phyloP scores from a whole-genome alignment of 805 yeast genomes.

The Kurtzmaniella cleridarum region DNA sequence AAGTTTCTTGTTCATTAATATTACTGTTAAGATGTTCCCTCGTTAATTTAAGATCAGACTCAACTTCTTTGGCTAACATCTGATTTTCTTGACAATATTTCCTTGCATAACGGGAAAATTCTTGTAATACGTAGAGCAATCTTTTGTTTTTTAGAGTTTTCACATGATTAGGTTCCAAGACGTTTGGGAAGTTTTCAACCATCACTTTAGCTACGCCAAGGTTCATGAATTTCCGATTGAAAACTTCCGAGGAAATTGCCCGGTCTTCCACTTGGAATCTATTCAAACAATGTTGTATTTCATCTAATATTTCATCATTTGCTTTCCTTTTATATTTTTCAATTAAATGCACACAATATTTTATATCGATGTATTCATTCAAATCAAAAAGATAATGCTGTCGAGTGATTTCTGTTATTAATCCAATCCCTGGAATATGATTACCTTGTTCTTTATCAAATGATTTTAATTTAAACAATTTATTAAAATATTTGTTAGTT shows the following conservation, averaged over 20 bases:
- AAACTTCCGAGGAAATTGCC: conserved; percentile 6
- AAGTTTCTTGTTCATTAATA: neutral
- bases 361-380: conserved; percentile 11
- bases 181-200: conserved; percentile 1
- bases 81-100: neutral
- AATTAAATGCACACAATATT: conserved; percentile 10
- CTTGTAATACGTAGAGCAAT: conserved; percentile 1
- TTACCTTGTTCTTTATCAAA: conserved; percentile 8
- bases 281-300: conserved; percentile 3
- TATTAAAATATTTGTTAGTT: conserved; percentile 23
- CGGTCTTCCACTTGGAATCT: conserved; percentile 4
- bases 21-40: neutral
- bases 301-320: conserved; percentile 3
- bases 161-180: conserved; percentile 3
- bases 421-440: conserved; percentile 15
- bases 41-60: neutral
- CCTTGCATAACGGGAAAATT: neutral
- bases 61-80: neutral
- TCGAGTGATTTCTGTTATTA: conserved; percentile 18
- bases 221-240: conserved; percentile 10
- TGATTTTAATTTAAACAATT: conserved; percentile 19
- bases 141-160: conserved; percentile 4
- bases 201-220: conserved; percentile 5
- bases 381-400: conserved; percentile 16
- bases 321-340: conserved; percentile 7